phyloP scores from a whole-genome alignment of 768 basidiomycete species.

The Serpula lacrymans region DNA sequence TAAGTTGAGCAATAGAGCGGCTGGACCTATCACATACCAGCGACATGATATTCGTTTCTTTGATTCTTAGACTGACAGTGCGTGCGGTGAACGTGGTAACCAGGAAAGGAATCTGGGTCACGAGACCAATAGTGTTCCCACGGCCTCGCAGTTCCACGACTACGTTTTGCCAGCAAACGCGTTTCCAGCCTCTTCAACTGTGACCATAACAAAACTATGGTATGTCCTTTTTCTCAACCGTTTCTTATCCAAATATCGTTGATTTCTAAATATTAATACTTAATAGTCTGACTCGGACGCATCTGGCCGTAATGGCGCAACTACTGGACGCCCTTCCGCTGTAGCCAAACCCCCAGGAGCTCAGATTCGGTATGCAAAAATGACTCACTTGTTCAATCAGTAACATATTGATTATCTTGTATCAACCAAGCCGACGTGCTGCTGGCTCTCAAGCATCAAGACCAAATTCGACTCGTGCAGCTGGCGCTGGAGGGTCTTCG shows the following conservation, averaged over 20 bases:
- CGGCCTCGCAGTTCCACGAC: slow-evolving; percentile 23
- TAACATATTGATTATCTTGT: not conserved
- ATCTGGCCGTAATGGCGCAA: slow-evolving; percentile 42
- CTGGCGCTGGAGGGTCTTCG: slow-evolving; percentile 93
- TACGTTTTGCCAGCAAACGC: slow-evolving; percentile 5
- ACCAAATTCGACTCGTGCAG: slow-evolving; percentile 86
- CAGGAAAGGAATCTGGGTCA: not conserved
- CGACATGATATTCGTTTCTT: no score
- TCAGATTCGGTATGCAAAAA: slow-evolving; percentile 66
- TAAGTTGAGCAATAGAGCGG: not conserved
- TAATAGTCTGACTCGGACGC: slow-evolving; percentile 79
- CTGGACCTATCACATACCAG: slow-evolving; percentile 16
- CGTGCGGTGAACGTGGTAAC: not conserved
- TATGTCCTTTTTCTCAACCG: slow-evolving; percentile 16
- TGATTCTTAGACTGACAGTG: not conserved
- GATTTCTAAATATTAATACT: not conserved
- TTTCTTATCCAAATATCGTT: not conserved
- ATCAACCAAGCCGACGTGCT: slow-evolving; percentile 61
- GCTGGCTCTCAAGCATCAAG: slow-evolving; percentile 58
- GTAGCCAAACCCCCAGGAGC: slow-evolving; percentile 76
- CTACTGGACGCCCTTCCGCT: slow-evolving; percentile 39
- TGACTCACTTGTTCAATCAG: not conserved
- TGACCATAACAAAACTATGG: slow-evolving; percentile 23
- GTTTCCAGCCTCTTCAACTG: slow-evolving; percentile 6
- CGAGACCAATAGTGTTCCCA: slow-evolving; percentile 13